Evolutionary conservation across 225 moss, liverwort and hornwort species (phyloP).

Genomic region (Bryoerythrophyllum caledonicum): DNA sequence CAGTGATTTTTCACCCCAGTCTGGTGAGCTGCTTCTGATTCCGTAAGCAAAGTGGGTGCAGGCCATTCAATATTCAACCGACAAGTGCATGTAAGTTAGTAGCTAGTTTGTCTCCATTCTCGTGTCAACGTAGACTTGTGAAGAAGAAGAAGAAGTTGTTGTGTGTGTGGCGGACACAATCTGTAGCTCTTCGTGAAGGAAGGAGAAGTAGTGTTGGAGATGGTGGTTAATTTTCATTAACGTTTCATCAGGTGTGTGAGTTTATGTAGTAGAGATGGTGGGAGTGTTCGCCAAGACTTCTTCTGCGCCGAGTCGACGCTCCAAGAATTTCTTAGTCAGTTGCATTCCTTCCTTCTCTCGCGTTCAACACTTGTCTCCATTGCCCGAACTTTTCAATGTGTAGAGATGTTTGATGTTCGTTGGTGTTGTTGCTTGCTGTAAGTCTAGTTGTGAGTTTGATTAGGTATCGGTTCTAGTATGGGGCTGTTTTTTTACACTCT

Average conservation of each 20-base stretch:
- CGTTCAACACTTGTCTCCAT: too few species aligned
- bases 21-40: constrained; percentile 11
- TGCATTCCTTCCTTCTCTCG: background rate
- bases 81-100: too few species aligned
- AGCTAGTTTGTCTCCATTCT: constrained; percentile 1
- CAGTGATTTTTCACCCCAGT: background rate
- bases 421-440: too few species aligned
- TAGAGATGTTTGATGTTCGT: too few species aligned
- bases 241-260: background rate
- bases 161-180: background rate
- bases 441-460: too few species aligned
- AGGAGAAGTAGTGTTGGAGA: background rate
- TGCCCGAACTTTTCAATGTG: too few species aligned
- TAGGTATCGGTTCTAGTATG: too few species aligned
- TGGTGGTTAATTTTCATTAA: background rate
- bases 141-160: background rate
- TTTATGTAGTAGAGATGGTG: constrained; percentile 25
- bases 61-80: background rate
- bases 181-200: too few species aligned
- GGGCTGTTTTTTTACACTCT: too few species aligned
- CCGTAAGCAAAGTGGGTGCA: constrained; percentile 14
- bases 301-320: constrained; percentile 25
- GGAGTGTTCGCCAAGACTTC: constrained; percentile 40
- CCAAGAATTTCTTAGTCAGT: constrained; percentile 50
- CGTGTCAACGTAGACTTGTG: background rate